Evolutionary conservation across 139 green algal species (phyloP).

Genomic region (Closterium sp.): DNA sequence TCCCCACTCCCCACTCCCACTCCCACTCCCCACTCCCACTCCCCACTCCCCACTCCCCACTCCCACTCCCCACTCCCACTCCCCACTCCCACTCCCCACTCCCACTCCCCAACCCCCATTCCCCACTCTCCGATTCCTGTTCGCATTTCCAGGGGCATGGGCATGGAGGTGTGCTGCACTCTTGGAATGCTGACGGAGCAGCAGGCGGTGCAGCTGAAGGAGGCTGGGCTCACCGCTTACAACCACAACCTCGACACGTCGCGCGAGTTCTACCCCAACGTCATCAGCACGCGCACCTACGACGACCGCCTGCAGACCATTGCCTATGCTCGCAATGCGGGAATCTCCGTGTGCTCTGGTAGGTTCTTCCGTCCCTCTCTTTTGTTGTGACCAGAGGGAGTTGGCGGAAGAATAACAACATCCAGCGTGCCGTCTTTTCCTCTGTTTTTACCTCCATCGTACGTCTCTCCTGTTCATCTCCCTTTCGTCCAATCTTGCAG

Average conservation of each 20-base stretch:
- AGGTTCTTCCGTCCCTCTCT: neutral
- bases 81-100: no score
- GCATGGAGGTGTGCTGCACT: conserved; percentile 90
- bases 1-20: no score
- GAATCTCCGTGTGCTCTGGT: conserved; percentile 66
- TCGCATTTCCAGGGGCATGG: conserved; percentile 54
- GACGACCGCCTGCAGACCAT: conserved; percentile 74
- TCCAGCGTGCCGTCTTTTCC: no score
- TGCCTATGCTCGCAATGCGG: conserved; percentile 78
- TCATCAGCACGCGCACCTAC: conserved; percentile 91
- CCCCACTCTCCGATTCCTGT: neutral
- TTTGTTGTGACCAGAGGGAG: neutral
- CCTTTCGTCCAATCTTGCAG: neutral
- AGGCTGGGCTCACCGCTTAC: conserved; percentile 95
- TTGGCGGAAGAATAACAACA: no score
- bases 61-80: no score
- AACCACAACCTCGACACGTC: conserved; percentile 99
- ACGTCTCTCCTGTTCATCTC: neutral
- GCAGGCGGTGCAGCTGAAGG: conserved; percentile 81
- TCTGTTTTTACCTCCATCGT: no score
- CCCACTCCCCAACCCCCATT: no score
- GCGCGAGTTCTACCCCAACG: conserved; percentile 89
- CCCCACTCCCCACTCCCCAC: no score
- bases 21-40: no score
- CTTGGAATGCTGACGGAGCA: conserved; percentile 75